Evolutionary conservation across 2,329 filamentous ascomycete genomes (phyloP).

Genomic region (Diaporthe ampelina): DNA sequence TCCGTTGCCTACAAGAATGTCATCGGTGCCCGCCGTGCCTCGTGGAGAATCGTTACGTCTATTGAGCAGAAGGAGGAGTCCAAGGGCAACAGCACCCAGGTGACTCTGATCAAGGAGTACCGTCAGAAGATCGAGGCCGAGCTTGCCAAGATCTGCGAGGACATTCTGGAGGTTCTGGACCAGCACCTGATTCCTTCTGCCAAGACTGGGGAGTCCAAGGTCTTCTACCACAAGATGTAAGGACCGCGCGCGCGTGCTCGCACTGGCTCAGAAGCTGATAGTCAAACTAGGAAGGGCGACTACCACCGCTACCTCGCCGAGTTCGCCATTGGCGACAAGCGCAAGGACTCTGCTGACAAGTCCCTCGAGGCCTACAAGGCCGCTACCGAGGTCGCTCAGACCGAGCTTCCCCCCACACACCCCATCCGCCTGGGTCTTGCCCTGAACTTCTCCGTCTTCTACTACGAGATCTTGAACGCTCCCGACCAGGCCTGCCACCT

Average conservation of each 20-base stretch:
- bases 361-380: slow-evolving; percentile 97
- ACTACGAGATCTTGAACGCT: slow-evolving; percentile 99
- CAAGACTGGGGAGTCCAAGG: slow-evolving; percentile 97
- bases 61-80: slow-evolving; percentile 99
- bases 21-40: slow-evolving; percentile 95
- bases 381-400: slow-evolving; percentile 91
- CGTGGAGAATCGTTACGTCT: slow-evolving; percentile 97
- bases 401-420: slow-evolving; percentile 90
- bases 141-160: slow-evolving; percentile 97
- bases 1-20: slow-evolving; percentile 99
- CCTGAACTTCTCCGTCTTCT: slow-evolving; percentile 98
- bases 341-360: slow-evolving; percentile 93
- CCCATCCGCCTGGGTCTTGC: slow-evolving; percentile 93
- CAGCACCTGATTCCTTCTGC: slow-evolving; percentile 94
- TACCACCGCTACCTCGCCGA: slow-evolving; percentile 99
- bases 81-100: slow-evolving; percentile 95
- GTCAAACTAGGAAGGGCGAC: slow-evolving; percentile 88
- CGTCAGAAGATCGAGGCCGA: slow-evolving; percentile 98
- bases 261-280: slow-evolving; percentile 37
- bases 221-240: slow-evolving; percentile 99
- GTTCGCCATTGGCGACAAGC: slow-evolving; percentile 94
- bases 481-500: slow-evolving; percentile 98
- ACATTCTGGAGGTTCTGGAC: slow-evolving; percentile 95
- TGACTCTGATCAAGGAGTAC: slow-evolving; percentile 95
- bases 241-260: slow-evolving; percentile 4